Evolutionary conservation across 306 rosid species (phyloP).

Genomic region (Bauhinia variegata): DNA sequence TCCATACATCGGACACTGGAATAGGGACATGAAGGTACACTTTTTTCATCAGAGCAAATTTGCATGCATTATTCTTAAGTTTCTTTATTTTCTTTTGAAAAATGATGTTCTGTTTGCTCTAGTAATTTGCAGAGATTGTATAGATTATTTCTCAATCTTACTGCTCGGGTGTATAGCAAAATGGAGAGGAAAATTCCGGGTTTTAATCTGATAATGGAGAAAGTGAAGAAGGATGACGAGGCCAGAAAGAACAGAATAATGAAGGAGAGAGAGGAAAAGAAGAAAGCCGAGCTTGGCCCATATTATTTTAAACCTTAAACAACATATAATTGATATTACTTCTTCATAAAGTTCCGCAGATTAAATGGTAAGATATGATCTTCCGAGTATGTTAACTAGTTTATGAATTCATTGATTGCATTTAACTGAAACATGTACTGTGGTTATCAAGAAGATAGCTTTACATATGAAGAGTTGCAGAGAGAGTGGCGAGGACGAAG

Average conservation of each 20-base stretch:
- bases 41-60: conserved; percentile 19
- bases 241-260: conserved; percentile 34
- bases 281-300: conserved; percentile 29
- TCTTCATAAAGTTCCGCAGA: conserved; percentile 23
- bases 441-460: too few species aligned
- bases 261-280: conserved; percentile 40
- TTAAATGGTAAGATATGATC: conserved; percentile 16
- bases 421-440: too few species aligned
- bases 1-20: conserved; percentile 72
- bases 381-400: neutral
- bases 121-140: conserved; percentile 55
- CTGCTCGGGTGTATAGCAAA: conserved; percentile 1
- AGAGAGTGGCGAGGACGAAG: too few species aligned
- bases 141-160: conserved; percentile 32
- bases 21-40: conserved; percentile 61
- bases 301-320: conserved; percentile 8
- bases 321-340: conserved; percentile 15
- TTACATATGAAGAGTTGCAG: too few species aligned
- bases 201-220: conserved; percentile 46
- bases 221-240: conserved; percentile 26
- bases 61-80: neutral
- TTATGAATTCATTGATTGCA: neutral
- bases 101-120: conserved; percentile 29
- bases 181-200: conserved; percentile 58
- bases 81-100: neutral